Base-by-base conservation (phyloP, 2,329 filamentous ascomycete species). In the Calonectria crousiana region DNA sequence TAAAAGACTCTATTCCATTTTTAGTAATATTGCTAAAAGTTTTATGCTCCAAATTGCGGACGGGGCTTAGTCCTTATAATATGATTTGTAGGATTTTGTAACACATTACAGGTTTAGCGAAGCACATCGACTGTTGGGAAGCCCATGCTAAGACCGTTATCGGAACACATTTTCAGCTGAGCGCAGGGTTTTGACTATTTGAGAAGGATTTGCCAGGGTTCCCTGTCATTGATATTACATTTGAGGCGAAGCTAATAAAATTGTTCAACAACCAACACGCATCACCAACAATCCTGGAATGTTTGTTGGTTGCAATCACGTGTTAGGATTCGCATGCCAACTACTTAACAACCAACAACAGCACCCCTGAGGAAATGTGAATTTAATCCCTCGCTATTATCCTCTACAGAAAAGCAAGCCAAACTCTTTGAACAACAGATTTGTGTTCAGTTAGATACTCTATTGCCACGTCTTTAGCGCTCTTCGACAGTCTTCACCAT, bases 281-380 rank as follows among this genome's bases (percentile, higher is more conserved):
- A 1, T 38, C 26, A 11, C 11, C 23, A 62, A 16, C 23, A 10
- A 62, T 14, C n/a, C 34, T 41, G 34, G 36, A 3, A n/a, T 56
- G 28, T 16, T 14, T 62, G 56, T 62, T 62, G 36, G 32, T 41
- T 62, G 32, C 36, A 16, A 36, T 26, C 56, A 41, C n/a, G 23
- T 41, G 36, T 26, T 11, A 36, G 16, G n/a, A 1, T 30, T 28
- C 4, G 23, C 16, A 20, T 23, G 23, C 52, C 34, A 41, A 44
- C 23, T 62, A 62, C 23, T 62, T 62, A 62, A 62, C 34, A 62
- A 36, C 56, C 56, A 62, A 60, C 56, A 60, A 28, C 56, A 62
- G 10, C 20, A 6, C 20, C 52, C 28, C 28, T 28, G 6, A 38
- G 30, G 10, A 9, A 34, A 20, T 28, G 4, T n/a, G 56, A 16